Evolutionary conservation across 306 rosid genomes (phyloP), one percentile per base, ranked within the genome.

Genomic region (Cicer judaicum): DNA sequence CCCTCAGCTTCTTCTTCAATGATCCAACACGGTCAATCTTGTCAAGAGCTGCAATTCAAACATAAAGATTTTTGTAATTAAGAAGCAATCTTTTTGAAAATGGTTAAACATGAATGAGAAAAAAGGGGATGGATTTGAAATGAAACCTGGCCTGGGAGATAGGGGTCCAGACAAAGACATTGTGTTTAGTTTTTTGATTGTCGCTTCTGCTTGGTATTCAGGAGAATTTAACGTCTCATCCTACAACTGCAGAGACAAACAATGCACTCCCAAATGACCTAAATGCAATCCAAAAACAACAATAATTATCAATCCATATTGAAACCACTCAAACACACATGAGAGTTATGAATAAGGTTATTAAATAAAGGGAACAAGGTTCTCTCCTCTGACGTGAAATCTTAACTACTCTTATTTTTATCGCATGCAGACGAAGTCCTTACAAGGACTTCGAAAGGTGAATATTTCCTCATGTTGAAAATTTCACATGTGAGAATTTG

Each of bases 161-260:
- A 34, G 40, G 68, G 89, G 54, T 73, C 55, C 85, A 76, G 94
- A 78, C 89, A 91, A 85, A 73, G 97, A 81, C 94, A 91, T 91
- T 56, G 64, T 72, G 76, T 62, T 10, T 68, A 42, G 63, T 53
- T 14, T n/a, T 62, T 60, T 57, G 10, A 69, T 77, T 16, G 72
- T 68, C 12, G 67, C 75, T 75, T 74, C 71, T 40, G 62, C 74
- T 52, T 63, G 57, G 67, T 79, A 63, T 41, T 70, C 57, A 13
- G 68, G 75, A 80, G 82, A 76, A 72, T 68, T 76, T 76, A 89
- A 59, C 77, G 77, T 83, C 82, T 85, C 90, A 80, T 90, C 89
- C 76, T 84, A 46, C 76, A 67, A 24, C 15, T 66, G 84, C 81
- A 80, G 75, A 71, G 68, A 40, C 29, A 15, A 34, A 63, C 68